Conservation (phyloP, 495 filamentous ascomycete genomes). For the Penicillium daleae region DNA sequence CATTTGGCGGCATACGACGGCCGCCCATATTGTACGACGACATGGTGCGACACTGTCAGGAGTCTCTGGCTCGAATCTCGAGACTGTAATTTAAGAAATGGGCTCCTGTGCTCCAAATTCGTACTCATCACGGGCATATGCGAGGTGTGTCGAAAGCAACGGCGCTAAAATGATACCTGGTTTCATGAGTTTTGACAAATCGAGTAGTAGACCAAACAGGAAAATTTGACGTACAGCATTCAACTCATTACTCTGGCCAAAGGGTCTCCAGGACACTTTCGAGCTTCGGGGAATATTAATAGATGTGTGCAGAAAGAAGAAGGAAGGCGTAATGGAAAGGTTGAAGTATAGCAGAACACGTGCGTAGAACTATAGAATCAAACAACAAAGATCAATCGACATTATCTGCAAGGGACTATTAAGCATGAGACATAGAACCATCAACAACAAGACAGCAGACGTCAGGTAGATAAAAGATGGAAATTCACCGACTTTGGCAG, state of each 20-base stretch:
- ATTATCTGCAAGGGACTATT: constrained; percentile 19
- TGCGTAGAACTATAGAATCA: constrained; percentile 13
- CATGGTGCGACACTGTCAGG: constrained; percentile 38
- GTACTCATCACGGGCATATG: constrained; percentile 42
- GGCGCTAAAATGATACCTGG: constrained; percentile 4
- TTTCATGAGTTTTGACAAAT: constrained; percentile 10
- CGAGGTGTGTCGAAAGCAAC: constrained; percentile 8
- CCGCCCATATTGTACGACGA: constrained; percentile 44
- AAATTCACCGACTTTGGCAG: constrained; percentile 29
- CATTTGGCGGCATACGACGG: constrained; percentile 39
- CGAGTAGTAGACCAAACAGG: neutral
- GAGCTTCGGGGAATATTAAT: constrained; percentile 17
- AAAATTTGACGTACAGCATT: neutral
- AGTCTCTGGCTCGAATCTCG: constrained; percentile 34
- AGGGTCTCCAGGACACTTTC: constrained; percentile 20
- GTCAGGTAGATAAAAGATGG: constrained; percentile 32
- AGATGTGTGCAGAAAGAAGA: constrained; percentile 14
- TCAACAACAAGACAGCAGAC: constrained; percentile 9
- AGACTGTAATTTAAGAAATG: constrained; percentile 33
- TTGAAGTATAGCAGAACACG: constrained; percentile 18
- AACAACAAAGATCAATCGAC: constrained; percentile 7
- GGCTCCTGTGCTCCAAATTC: constrained; percentile 28
- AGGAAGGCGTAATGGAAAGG: constrained; percentile 1
- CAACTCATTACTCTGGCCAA: constrained; percentile 20
- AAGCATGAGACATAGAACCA: constrained; percentile 12